These are phyloP conservation scores for Hanseniaspora uvarum DNA, from an alignment of 1,139 yeast genomes.

Conservation along the genomic window DNA sequence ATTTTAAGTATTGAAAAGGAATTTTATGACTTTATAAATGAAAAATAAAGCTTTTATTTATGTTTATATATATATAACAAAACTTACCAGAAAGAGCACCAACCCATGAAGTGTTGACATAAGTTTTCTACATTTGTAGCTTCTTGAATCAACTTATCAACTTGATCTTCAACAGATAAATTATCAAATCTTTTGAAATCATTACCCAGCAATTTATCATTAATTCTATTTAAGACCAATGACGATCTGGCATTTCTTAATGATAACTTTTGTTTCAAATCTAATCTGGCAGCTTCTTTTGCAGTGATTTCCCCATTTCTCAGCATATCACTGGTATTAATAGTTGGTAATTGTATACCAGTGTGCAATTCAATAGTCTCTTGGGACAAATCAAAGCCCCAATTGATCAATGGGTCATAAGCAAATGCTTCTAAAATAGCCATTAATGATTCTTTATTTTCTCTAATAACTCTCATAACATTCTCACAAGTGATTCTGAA, in stretches of 20 bases:
- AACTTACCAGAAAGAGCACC: slow-evolving; percentile 92
- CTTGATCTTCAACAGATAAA: slow-evolving; percentile 78
- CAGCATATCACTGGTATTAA: slow-evolving; percentile 56
- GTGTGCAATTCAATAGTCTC: slow-evolving; percentile 66
- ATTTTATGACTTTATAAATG: not conserved
- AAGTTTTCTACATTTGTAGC: slow-evolving; percentile 93
- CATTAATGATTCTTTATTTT: slow-evolving; percentile 90
- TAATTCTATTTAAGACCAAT: slow-evolving; percentile 76
- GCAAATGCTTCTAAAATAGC: slow-evolving; percentile 98
- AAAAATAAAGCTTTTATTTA: not conserved
- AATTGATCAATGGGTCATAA: slow-evolving; percentile 92
- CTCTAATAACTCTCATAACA: slow-evolving; percentile 89
- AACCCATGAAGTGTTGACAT: slow-evolving; percentile 94
- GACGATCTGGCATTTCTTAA: slow-evolving; percentile 85
- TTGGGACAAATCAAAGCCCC: slow-evolving; percentile 95
- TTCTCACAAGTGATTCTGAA: slow-evolving; percentile 94
- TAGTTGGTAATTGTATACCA: slow-evolving; percentile 54
- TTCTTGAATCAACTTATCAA: slow-evolving; percentile 85
- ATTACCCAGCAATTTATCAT: slow-evolving; percentile 86
- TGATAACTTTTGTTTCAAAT: slow-evolving; percentile 66
- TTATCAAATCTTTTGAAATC: slow-evolving; percentile 69
- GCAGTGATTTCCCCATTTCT: slow-evolving; percentile 69
- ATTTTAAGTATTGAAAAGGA: slow-evolving; percentile 4
- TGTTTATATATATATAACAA: not conserved
- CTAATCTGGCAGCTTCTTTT: slow-evolving; percentile 60